Conservation (phyloP, 129 eudicot species). For the Chrysanthemum seticuspe region DNA sequence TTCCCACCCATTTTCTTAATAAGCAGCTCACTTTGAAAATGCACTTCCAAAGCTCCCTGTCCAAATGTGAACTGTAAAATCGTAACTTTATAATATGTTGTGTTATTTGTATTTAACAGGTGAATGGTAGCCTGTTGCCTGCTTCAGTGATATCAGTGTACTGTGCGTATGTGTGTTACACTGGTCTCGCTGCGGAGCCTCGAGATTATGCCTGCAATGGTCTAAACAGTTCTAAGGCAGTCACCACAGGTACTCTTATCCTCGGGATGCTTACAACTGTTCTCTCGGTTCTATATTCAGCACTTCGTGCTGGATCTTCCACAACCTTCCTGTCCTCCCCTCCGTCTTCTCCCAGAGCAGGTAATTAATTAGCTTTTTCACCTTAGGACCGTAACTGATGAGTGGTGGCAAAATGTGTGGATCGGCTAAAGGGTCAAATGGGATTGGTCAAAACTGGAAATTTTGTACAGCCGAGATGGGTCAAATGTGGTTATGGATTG, state of each 20-base stretch:
- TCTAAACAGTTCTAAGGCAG: constrained; percentile 73
- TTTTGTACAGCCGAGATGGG: not conserved
- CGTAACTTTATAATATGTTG: not conserved
- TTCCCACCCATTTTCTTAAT: too few species aligned
- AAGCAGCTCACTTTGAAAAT: not conserved
- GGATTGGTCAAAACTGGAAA: not conserved
- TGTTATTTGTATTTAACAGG: constrained; percentile 48
- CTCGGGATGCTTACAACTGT: constrained; percentile 99
- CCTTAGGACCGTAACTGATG: not conserved
- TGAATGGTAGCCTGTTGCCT: constrained; percentile 93
- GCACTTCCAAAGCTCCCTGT: not conserved
- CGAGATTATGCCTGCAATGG: constrained; percentile 92
- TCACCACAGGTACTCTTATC: constrained; percentile 70
- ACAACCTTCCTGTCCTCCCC: constrained; percentile 92
- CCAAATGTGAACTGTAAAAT: not conserved
- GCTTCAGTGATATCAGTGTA: constrained; percentile 88
- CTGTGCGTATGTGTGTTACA: constrained; percentile 95
- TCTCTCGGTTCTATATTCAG: constrained; percentile 85
- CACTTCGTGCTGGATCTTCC: constrained; percentile 97
- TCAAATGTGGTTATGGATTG: too few species aligned
- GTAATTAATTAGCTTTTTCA: constrained; percentile 32
- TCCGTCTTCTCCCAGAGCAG: constrained; percentile 95
- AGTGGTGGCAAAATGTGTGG: not conserved
- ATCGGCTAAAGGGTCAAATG: not conserved
- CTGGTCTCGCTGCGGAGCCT: constrained; percentile 89